A percentile compares a stretch with the other conserved stretches of the same genome.
Evolutionary conservation across 192 early-diverging fungal species (phyloP).

Genomic region (Coemansia sp.): DNA sequence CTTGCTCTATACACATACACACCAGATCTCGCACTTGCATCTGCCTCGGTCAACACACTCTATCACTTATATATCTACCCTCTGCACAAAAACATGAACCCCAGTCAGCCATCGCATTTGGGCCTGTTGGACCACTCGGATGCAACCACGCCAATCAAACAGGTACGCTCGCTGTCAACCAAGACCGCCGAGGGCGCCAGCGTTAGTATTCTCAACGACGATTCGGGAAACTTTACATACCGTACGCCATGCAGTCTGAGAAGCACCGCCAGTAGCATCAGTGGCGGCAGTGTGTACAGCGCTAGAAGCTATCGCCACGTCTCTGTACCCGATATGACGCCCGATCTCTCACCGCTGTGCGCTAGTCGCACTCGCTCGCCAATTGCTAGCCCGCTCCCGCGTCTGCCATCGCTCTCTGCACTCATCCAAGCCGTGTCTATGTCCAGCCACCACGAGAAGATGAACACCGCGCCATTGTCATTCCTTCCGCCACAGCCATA

Average conservation of each 20-base stretch:
- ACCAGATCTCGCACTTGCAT: not conserved
- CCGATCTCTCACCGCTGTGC: constrained; percentile 15
- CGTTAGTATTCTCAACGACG: constrained; percentile 46
- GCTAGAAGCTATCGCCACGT: constrained; percentile 7
- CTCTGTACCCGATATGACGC: constrained; percentile 18
- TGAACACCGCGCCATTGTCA: not conserved
- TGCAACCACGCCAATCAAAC: constrained; percentile 4
- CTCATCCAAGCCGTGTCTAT: constrained; percentile 27
- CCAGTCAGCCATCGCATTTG: constrained; percentile 1
- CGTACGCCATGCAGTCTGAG: not conserved
- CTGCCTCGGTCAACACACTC: not conserved
- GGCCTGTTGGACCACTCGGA: not conserved
- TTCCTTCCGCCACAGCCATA: not conserved
- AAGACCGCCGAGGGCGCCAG: constrained; percentile 27
- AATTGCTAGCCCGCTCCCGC: constrained; percentile 4
- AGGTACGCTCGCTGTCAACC: constrained; percentile 40
- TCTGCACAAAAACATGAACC: not conserved
- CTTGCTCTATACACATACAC: not conserved
- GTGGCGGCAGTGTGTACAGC: not conserved
- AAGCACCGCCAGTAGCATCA: constrained; percentile 8
- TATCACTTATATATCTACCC: not conserved
- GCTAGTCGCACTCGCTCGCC: constrained; percentile 14
- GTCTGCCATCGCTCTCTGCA: constrained; percentile 28
- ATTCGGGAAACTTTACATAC: not conserved
- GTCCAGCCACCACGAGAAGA: constrained; percentile 6